Evolutionary conservation across 352 stramenopile genomes (phyloP).

Genomic region (Pythium volutum): DNA sequence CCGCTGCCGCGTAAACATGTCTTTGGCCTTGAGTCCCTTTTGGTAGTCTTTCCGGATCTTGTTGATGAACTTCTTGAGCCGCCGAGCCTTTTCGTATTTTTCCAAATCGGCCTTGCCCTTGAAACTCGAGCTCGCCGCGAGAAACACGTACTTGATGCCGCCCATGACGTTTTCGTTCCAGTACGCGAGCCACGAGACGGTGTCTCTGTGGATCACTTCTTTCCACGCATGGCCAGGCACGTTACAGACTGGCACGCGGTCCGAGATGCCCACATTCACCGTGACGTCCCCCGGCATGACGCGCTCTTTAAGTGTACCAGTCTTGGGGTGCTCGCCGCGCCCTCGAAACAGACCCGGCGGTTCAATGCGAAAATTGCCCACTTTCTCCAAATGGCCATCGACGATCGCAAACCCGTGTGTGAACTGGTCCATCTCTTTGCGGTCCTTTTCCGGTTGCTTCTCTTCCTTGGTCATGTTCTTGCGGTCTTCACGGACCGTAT

Average conservation of each 20-base stretch:
- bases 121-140: constrained; percentile 97
- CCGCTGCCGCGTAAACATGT: constrained; percentile 91
- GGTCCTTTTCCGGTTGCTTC: constrained; percentile 86
- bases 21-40: constrained; percentile 85
- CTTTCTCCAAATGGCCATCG: constrained; percentile 98
- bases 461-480: constrained; percentile 97
- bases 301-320: constrained; percentile 97
- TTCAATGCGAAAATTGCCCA: constrained; percentile 97
- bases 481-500: constrained; percentile 90
- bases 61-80: constrained; percentile 97
- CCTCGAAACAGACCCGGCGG: constrained; percentile 98
- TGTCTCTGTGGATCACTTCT: constrained; percentile 93
- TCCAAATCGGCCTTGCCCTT: constrained; percentile 98
- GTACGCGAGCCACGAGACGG: constrained; percentile 90
- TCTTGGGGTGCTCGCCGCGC: constrained; percentile 98
- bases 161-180: constrained; percentile 99
- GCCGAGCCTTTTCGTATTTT: constrained; percentile 99
- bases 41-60: constrained; percentile 93
- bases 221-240: constrained; percentile 96
- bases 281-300: constrained; percentile 96
- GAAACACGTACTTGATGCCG: constrained; percentile 99
- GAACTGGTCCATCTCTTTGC: constrained; percentile 91
- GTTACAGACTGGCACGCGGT: constrained; percentile 89
- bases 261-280: constrained; percentile 95
- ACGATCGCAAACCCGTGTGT: constrained; percentile 96